Evolutionary conservation across 495 filamentous ascomycete species (phyloP).

Genomic region (Letharia columbiana): DNA sequence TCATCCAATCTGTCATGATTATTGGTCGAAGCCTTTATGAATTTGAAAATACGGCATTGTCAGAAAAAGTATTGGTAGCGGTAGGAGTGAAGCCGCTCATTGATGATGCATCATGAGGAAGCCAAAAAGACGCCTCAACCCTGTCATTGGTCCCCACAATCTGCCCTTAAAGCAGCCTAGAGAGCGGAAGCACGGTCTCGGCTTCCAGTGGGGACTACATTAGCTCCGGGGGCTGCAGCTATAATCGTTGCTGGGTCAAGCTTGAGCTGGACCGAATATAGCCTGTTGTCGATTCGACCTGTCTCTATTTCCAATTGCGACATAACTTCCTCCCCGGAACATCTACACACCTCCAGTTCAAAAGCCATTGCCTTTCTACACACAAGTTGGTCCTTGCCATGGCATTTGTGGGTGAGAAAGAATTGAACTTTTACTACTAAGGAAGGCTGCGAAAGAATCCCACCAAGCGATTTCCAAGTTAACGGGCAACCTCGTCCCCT

Average conservation of each 20-base stretch:
- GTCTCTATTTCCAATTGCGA: too few species aligned
- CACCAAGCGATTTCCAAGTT: neutral
- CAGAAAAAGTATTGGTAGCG: too few species aligned
- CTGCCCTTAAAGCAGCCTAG: neutral
- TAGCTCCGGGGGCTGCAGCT: neutral
- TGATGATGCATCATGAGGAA: neutral
- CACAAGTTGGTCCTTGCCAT: neutral
- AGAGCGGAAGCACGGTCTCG: neutral
- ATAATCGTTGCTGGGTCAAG: neutral
- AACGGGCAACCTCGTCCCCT: neutral
- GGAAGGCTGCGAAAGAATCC: neutral
- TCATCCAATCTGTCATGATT: neutral
- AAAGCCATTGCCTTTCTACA: neutral
- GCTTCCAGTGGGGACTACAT: neutral
- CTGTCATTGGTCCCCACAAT: neutral
- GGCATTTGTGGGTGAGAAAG: neutral
- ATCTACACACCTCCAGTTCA: neutral
- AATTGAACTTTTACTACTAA: neutral
- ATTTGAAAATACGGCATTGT: neutral
- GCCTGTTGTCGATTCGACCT: neutral
- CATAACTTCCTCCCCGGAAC: neutral
- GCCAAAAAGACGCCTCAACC: neutral
- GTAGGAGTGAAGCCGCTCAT: neutral
- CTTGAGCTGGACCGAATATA: neutral
- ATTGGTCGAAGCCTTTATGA: neutral